These are phyloP conservation scores for Apiotrichum porosum DNA, from an alignment of 1,284 basidiomycete genomes.

Conservation along the genomic window DNA sequence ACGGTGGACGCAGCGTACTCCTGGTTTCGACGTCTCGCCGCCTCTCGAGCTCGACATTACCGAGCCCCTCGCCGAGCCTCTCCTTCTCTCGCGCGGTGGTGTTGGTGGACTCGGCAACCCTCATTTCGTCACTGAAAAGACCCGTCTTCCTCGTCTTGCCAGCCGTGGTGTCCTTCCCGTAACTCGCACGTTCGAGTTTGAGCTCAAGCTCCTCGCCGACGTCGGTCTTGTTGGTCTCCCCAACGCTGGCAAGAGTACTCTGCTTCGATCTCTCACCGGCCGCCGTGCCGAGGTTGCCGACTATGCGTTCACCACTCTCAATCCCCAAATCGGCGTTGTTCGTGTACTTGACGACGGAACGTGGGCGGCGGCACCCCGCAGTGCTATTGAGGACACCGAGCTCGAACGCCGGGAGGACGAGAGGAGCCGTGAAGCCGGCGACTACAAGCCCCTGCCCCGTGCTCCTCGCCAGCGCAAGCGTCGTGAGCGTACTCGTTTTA, in stretches of 20 bases:
- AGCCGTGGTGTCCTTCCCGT: constrained; percentile 77
- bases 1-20: constrained; percentile 42
- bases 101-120: constrained; percentile 85
- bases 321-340: constrained; percentile 91
- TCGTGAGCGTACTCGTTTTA: constrained; percentile 73
- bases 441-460: constrained; percentile 24
- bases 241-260: constrained; percentile 76
- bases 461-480: constrained; percentile 4
- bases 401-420: constrained; percentile 57
- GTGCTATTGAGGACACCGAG: constrained; percentile 65
- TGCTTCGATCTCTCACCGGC: constrained; percentile 83
- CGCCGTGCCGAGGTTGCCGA: constrained; percentile 82
- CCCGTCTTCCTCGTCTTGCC: constrained; percentile 71
- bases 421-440: constrained; percentile 31
- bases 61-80: constrained; percentile 53
- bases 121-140: constrained; percentile 57
- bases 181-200: constrained; percentile 75
- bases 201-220: constrained; percentile 91
- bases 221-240: constrained; percentile 90
- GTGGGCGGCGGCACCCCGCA: constrained; percentile 54
- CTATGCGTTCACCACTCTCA: constrained; percentile 92
- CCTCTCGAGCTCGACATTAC: constrained; percentile 63
- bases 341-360: constrained; percentile 75
- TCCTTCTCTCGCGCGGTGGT: constrained; percentile 75
- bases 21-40: constrained; percentile 43